phyloP scores from a whole-genome alignment of 2,329 filamentous ascomycete species.

The Graphiopsis chlorocephala region DNA sequence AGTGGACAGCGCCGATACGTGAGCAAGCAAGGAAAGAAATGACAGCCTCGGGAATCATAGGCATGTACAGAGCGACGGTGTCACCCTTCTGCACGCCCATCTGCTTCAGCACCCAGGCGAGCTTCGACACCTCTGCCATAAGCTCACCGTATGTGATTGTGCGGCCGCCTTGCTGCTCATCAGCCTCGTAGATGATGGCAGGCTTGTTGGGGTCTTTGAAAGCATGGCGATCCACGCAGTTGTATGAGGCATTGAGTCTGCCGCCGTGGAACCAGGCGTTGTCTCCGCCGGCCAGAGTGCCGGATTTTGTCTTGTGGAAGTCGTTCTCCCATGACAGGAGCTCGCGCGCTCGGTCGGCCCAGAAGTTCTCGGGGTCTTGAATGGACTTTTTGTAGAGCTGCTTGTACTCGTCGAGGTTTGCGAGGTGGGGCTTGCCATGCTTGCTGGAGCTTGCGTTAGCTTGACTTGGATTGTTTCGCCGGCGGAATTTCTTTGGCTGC shows the following conservation, averaged over 20 bases:
- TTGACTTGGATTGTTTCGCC: neutral
- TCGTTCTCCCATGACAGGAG: slow-evolving; percentile 86
- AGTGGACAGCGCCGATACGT: slow-evolving; percentile 93
- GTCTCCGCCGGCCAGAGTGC: slow-evolving; percentile 75
- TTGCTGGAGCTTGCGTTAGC: slow-evolving; percentile 43
- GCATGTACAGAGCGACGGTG: slow-evolving; percentile 93
- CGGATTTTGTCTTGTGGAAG: slow-evolving; percentile 83
- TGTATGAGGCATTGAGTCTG: slow-evolving; percentile 91
- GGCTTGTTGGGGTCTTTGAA: slow-evolving; percentile 88
- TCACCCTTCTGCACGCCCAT: slow-evolving; percentile 97
- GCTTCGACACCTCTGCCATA: slow-evolving; percentile 82
- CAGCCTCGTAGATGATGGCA: slow-evolving; percentile 98
- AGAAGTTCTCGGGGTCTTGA: slow-evolving; percentile 83
- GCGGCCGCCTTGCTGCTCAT: slow-evolving; percentile 82
- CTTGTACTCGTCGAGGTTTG: slow-evolving; percentile 61
- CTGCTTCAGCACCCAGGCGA: slow-evolving; percentile 84
- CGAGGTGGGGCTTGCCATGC: slow-evolving; percentile 59
- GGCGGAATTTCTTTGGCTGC: neutral
- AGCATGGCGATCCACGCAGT: slow-evolving; percentile 96
- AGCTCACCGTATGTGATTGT: slow-evolving; percentile 92
- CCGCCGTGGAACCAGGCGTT: slow-evolving; percentile 94
- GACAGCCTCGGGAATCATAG: slow-evolving; percentile 97
- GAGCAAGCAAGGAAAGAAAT: slow-evolving; percentile 86
- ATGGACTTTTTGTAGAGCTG: slow-evolving; percentile 78
- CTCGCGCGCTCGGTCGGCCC: slow-evolving; percentile 80